Evolutionary conservation across 2,329 filamentous ascomycete genomes (phyloP), one percentile per base, ranked within the genome.

Genomic region (Trichophyton equinum): DNA sequence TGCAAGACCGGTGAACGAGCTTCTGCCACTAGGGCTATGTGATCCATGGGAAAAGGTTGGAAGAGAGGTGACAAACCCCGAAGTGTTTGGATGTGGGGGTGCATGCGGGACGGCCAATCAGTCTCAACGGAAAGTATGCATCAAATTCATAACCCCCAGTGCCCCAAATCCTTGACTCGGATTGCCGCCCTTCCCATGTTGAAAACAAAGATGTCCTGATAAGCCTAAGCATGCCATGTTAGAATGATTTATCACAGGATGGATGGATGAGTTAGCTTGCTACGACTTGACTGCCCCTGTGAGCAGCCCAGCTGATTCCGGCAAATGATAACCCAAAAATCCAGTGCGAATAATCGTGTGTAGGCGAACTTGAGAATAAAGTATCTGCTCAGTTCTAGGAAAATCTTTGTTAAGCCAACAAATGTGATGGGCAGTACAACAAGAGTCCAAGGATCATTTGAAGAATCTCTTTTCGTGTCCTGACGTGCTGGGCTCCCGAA

Each of bases 261-360:
- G 71, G 72, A 73, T 68, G 68, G 71, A 66, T 72, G 70, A 62
- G 71, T 73, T 66, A 76, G 79, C 78, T 81, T 81, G 82, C 82
- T 82, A 75, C 77, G 73, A 71, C 67, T 40, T 6, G n/a, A 57
- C 65, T 68, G 63, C 63, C 51, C 58, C 64, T 62, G 44, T 30
- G 36, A 57, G 62, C 27, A 53, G 25, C 65, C 67, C 69, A 70
- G 71, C 74, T 76, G 80, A 74, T 84, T 82, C 82, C 69, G 82
- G 77, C 82, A 80, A 84, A 82, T 81, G 78, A 75, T 76, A 75
- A 70, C 66, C 64, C 51, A 57, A 58, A 38, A 58, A 38, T 63
- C 68, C 67, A 67, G 60, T 74, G 75, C 74, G 18, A 27, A 27
- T 15, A 59, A 59, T 20, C 74, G 79, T 79, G 66, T 76, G 81